Base-by-base conservation (phyloP, 2,329 filamentous ascomycete genomes). In the Cordyceps tenuipes region DNA sequence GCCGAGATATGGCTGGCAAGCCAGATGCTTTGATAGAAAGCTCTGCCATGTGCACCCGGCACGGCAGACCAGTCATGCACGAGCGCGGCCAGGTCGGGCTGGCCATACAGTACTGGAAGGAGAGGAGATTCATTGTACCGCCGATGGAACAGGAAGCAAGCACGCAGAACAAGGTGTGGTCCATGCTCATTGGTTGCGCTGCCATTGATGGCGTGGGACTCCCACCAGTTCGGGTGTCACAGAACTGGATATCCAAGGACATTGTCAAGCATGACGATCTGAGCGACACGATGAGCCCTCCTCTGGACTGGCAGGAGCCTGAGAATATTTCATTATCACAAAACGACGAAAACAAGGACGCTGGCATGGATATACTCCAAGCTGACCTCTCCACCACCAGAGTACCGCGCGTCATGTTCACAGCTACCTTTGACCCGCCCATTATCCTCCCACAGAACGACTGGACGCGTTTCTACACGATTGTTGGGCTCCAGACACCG, bases 51-150 rank as follows among this genome's bases (percentile, higher is more conserved):
- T 91, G 88, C 69, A 83, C 82, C 60, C 84, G 81, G 63, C 87
- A 88, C 68, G 90, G 90, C 2, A 79, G 79, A 34, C 89, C 90
- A 0, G 75, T 80, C 34, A 88, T 93, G 81, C 88, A 94, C 71
- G 80, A 81, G 15, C 78, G 84, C 55, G 80, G 81, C 23, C 82
- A 80, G 54, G 75, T 93, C 29, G 90, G 90, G 1, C 74, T 93
- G 60, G 84, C 82, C 53, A 67, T 94, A 44, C 87, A 91, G 64
- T 95, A 93, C 70, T 94, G 90, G 90, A 86, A 84, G 70, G 80
- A 87, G 65, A 76, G 78, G 59, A 78, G 82, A 51, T 59, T 53
- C 19, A 76, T 81, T 51, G 70, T 83, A 17, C 72, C 69, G 3
- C 70, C 71, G 6, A 69, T 67, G 2, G 71, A 65, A 51, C 70